These are phyloP conservation scores for Linnemannia exigua DNA, from an alignment of 192 early-diverging fungal genomes.

Conservation along the genomic window DNA sequence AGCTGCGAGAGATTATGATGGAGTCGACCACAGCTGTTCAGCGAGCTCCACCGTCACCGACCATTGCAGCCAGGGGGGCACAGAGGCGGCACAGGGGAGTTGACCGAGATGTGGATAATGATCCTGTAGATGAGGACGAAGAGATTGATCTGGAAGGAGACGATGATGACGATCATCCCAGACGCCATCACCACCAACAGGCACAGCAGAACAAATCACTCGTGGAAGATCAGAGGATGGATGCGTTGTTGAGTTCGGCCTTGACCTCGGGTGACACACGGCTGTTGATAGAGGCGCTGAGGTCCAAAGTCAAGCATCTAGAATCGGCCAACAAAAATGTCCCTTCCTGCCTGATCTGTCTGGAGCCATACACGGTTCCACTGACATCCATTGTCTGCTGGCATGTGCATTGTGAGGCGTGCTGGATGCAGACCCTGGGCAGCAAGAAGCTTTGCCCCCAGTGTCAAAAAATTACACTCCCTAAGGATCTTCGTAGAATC, in stretches of 20 bases:
- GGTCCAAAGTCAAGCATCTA: slow-evolving; percentile 76
- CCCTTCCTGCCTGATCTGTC: slow-evolving; percentile 84
- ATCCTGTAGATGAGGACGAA: slow-evolving; percentile 32
- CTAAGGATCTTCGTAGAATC: slow-evolving; percentile 83
- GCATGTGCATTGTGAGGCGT: slow-evolving; percentile 93
- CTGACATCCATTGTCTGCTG: slow-evolving; percentile 87
- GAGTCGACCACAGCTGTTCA: slow-evolving; percentile 46
- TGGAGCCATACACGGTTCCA: slow-evolving; percentile 80
- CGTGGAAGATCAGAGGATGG: slow-evolving; percentile 31
- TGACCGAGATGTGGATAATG: slow-evolving; percentile 39
- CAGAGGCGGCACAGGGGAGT: slow-evolving; percentile 2
- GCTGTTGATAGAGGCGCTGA: slow-evolving; percentile 87
- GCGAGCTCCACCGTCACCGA: slow-evolving; percentile 14
- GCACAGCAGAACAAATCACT: not conserved
- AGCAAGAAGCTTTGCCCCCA: slow-evolving; percentile 93
- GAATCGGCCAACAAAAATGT: slow-evolving; percentile 61
- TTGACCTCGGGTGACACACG: slow-evolving; percentile 59
- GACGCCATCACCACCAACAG: not conserved
- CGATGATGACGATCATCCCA: slow-evolving; percentile 3
- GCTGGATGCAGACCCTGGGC: slow-evolving; percentile 89
- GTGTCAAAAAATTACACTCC: slow-evolving; percentile 88
- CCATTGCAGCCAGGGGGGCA: slow-evolving; percentile 8
- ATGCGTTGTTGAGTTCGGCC: slow-evolving; percentile 12
- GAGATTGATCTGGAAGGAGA: slow-evolving; percentile 52
- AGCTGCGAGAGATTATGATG: slow-evolving; percentile 58